A percentile compares a stretch with the other conserved stretches of the same genome.
These are phyloP conservation scores for Alloteropsis semialata DNA, from an alignment of 176 grass and related monocot genomes.

Conservation along the genomic window DNA sequence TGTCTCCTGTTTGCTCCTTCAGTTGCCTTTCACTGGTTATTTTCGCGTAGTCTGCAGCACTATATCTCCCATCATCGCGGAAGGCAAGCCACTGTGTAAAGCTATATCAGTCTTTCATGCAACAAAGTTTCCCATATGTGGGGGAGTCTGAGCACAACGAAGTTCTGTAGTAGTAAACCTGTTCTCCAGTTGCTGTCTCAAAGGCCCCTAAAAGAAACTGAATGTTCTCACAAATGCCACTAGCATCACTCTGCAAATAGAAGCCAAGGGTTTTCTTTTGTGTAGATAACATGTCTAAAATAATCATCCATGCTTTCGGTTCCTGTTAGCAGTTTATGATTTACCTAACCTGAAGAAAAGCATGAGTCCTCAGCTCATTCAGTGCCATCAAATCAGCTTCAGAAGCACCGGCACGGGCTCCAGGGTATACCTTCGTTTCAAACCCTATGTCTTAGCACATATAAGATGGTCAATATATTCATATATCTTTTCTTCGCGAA, in stretches of 20 bases:
- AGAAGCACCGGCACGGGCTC: constrained; percentile 58
- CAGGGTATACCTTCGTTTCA: constrained; percentile 86
- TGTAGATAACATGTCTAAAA: constrained; percentile 16
- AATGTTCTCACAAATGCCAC: constrained; percentile 66
- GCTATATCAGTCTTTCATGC: constrained; percentile 1
- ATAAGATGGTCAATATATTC: constrained; percentile 45
- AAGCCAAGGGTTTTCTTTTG: background rate
- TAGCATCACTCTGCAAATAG: constrained; percentile 50
- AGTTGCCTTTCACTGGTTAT: constrained; percentile 52
- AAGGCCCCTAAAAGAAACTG: constrained; percentile 89
- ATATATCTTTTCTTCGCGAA: too few species aligned
- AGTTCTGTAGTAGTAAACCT: constrained; percentile 46
- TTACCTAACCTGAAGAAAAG: constrained; percentile 75
- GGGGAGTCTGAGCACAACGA: background rate
- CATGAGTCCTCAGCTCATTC: constrained; percentile 79
- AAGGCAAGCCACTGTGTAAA: constrained; percentile 82
- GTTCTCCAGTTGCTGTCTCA: constrained; percentile 89
- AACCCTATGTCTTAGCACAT: constrained; percentile 52
- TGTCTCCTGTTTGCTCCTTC: constrained; percentile 41
- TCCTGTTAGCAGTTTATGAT: constrained; percentile 2
- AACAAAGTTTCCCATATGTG: background rate
- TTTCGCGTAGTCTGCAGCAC: constrained; percentile 83
- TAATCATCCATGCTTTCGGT: background rate
- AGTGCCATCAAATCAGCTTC: constrained; percentile 95
- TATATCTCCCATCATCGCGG: constrained; percentile 79